A percentile compares a stretch with the other conserved stretches of the same genome.
Conservation (phyloP, 1,284 basidiomycete genomes). For the Naganishia cerealis region DNA sequence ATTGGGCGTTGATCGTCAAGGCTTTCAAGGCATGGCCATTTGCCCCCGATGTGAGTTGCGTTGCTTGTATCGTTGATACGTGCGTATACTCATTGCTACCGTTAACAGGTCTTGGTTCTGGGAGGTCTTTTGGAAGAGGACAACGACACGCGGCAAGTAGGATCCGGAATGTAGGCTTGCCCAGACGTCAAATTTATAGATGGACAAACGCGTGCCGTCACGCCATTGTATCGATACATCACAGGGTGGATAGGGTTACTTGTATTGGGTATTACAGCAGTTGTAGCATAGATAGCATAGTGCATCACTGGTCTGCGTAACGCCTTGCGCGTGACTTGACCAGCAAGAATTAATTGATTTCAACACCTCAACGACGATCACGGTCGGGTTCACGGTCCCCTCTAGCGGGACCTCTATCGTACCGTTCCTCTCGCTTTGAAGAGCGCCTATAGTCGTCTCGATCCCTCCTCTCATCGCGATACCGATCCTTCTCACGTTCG, state of each 20-base stretch:
- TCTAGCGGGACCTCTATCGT: constrained; percentile 9
- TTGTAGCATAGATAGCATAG: constrained; percentile 21
- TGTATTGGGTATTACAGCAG: not conserved
- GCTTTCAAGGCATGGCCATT: constrained; percentile 32
- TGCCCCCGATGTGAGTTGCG: constrained; percentile 32
- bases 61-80: too few relatives aligned
- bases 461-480: constrained; percentile 33
- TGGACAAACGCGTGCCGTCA: not conserved
- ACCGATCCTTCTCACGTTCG: constrained; percentile 36
- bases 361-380: constrained; percentile 19
- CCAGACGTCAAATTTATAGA: not conserved
- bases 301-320: not conserved
- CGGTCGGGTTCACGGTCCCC: constrained; percentile 15
- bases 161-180: constrained; percentile 13
- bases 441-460: constrained; percentile 36
- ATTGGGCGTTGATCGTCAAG: constrained; percentile 32
- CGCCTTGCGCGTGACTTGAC: not conserved
- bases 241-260: not conserved
- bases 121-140: constrained; percentile 24
- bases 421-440: constrained; percentile 2
- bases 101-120: constrained; percentile 10
- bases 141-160: constrained; percentile 19
- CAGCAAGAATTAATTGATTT: not conserved
- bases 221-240: constrained; percentile 2
- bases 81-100: not conserved